A percentile compares a stretch with the other conserved stretches of the same genome.
Evolutionary conservation across 2,329 filamentous ascomycete species (phyloP).

Genomic region (Nemania sp.): DNA sequence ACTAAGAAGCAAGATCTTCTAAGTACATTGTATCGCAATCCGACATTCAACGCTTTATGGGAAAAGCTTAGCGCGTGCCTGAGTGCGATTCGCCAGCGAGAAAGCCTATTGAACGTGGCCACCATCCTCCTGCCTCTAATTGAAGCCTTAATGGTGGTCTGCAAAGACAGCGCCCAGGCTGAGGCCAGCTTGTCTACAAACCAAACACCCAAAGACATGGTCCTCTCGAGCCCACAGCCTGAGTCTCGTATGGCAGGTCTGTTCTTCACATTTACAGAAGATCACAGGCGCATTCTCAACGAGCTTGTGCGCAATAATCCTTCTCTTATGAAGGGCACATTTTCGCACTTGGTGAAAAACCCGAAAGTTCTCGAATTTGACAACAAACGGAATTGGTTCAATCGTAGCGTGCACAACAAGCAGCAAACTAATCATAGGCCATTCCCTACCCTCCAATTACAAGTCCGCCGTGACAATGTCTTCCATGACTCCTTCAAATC

Average conservation of each 20-base stretch:
- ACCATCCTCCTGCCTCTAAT: constrained; percentile 94
- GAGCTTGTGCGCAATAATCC: constrained; percentile 96
- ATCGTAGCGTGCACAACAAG: constrained; percentile 79
- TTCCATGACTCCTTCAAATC: constrained; percentile 98
- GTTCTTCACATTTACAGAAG: constrained; percentile 97
- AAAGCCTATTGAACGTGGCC: constrained; percentile 95
- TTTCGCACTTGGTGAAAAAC: constrained; percentile 94
- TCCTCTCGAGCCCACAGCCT: constrained; percentile 74
- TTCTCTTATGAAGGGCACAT: constrained; percentile 97
- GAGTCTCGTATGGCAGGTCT: constrained; percentile 83
- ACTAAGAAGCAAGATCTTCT: constrained; percentile 81
- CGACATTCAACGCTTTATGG: constrained; percentile 90
- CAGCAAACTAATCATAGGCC: constrained; percentile 66
- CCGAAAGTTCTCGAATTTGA: constrained; percentile 98
- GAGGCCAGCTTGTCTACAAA: constrained; percentile 57
- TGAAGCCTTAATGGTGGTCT: constrained; percentile 97
- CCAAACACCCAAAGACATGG: constrained; percentile 65
- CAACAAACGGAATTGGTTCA: constrained; percentile 99
- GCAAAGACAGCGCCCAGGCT: constrained; percentile 90
- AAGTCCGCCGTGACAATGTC: constrained; percentile 89
- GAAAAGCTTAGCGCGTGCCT: constrained; percentile 88
- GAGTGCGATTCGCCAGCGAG: constrained; percentile 82
- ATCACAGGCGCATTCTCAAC: constrained; percentile 96
- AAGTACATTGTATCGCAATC: constrained; percentile 84
- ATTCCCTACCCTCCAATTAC: constrained; percentile 76